Base-by-base conservation (phyloP, 164 flowering plant species). In the Stephania cephalantha region DNA sequence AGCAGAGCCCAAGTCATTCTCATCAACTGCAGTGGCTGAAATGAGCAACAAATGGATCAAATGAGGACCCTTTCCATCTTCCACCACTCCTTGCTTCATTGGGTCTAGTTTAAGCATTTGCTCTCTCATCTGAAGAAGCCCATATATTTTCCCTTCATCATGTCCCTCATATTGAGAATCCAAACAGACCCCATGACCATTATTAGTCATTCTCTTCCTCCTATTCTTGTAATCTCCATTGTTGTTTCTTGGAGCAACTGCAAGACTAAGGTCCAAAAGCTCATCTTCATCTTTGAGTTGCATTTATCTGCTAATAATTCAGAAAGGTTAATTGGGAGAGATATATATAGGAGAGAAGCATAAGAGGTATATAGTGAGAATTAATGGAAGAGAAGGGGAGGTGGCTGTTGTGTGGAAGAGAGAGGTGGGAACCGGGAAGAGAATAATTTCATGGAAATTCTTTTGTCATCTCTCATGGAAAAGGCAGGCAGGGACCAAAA, bases 1-100 rank as follows among this genome's bases (percentile, higher is more conserved):
- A 6, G 90, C 85, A 1, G 74, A 67, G 20, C 7, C 63, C 4
- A 75, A 1, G 63, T 82, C 82, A 75, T 82, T 82, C 42, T 89
- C 89, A 46, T 88, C 87, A 0, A 88, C 71, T 0, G 90, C 79
- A 2, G 91, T 84, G 42, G 93, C 93, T 0, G 91, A 77, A 1
- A 86, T 67, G 77, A 91, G 90, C 77, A 91, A 73, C 69, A 82
- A 73, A 77, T 88, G 93, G 73, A 91, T 87, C 84, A 91, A 76
- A 64, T 85, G 88, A 61, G 88, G 88, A 15, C 95, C 95, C 69
- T 82, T 85, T 9, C 83, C 83, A 70, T 81, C 81, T 72, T 81
- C 87, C 46, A 67, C 75, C 8, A 61, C 76, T 5, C 30, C 79
- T 78, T 79, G 80, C 31, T 79, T 76, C 75, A 77, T 83, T 18